Conservation (phyloP, 1,284 basidiomycete species). For the Ceratobasidium sp. region DNA sequence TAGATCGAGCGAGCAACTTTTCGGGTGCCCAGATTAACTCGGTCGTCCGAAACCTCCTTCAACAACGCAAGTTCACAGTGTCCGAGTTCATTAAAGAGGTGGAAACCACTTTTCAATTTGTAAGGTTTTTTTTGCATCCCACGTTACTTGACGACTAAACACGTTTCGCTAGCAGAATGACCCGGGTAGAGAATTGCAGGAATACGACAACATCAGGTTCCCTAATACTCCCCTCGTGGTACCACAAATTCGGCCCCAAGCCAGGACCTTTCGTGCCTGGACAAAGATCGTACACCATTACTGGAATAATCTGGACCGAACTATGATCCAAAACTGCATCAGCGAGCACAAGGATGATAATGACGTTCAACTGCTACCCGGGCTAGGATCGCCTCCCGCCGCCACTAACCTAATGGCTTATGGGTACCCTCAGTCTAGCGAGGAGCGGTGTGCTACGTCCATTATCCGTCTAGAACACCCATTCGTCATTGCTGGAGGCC, state of each 20-base stretch:
- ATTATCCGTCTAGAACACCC: slow-evolving; percentile 91
- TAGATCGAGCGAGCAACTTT: slow-evolving; percentile 60
- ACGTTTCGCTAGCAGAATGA: not conserved
- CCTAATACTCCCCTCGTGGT: slow-evolving; percentile 24
- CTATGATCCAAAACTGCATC: slow-evolving; percentile 38
- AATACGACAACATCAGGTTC: slow-evolving; percentile 24
- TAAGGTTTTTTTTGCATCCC: not conserved
- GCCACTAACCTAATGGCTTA: slow-evolving; percentile 76
- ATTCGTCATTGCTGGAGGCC: slow-evolving; percentile 86
- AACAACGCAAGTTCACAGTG: slow-evolving; percentile 15
- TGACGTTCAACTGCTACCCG: slow-evolving; percentile 21
- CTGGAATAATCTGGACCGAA: slow-evolving; percentile 74
- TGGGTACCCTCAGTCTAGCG: slow-evolving; percentile 61
- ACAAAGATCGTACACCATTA: slow-evolving; percentile 81
- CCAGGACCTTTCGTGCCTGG: slow-evolving; percentile 71
- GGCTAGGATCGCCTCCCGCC: slow-evolving; percentile 55
- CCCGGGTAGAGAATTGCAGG: slow-evolving; percentile 20
- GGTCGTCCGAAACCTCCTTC: slow-evolving; percentile 1
- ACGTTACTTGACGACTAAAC: not conserved
- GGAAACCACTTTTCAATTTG: slow-evolving; percentile 32
- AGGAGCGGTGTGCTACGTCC: slow-evolving; percentile 76
- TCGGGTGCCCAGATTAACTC: slow-evolving; percentile 18
- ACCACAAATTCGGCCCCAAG: slow-evolving; percentile 19
- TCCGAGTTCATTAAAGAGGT: slow-evolving; percentile 23
- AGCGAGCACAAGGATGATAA: not conserved